These are phyloP conservation scores for Microbotryum intermedium DNA, from an alignment of 1,284 basidiomycete species.

Conservation along the genomic window DNA sequence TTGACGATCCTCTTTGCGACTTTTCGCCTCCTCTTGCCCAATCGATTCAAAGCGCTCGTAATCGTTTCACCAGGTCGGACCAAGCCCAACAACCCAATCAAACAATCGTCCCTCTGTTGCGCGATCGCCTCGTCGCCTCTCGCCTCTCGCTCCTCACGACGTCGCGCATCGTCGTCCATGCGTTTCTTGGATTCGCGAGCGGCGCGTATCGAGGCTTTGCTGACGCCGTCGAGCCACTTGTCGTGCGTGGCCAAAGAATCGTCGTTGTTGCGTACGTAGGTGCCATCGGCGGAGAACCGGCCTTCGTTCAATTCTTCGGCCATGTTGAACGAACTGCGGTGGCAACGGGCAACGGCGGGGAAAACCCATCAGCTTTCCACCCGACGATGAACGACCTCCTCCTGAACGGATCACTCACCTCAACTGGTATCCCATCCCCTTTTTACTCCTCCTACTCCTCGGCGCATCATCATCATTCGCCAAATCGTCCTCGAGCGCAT, in stretches of 20 bases:
- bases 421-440: constrained; percentile 84
- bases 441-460: constrained; percentile 50
- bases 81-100: constrained; percentile 57
- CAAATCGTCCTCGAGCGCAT: constrained; percentile 46
- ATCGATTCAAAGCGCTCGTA: constrained; percentile 74
- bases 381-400: neutral
- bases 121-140: constrained; percentile 39
- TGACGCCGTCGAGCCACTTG: constrained; percentile 84
- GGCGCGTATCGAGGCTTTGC: constrained; percentile 74
- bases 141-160: constrained; percentile 54
- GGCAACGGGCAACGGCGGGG: neutral
- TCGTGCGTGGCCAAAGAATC: constrained; percentile 90
- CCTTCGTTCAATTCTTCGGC: constrained; percentile 96
- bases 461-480: constrained; percentile 37
- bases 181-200: constrained; percentile 53
- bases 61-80: constrained; percentile 86
- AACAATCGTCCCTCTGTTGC: constrained; percentile 45
- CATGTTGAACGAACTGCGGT: constrained; percentile 77
- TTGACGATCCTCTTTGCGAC: constrained; percentile 48
- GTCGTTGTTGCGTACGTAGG: constrained; percentile 48
- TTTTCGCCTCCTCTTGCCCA: constrained; percentile 63
- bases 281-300: constrained; percentile 86
- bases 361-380: neutral
- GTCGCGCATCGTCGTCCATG: constrained; percentile 59
- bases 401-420: constrained; percentile 42